Evolutionary conservation across 305 asterid genomes (phyloP), one percentile per base, ranked within the genome.

Genomic region (Stenogyne calaminthoides): DNA sequence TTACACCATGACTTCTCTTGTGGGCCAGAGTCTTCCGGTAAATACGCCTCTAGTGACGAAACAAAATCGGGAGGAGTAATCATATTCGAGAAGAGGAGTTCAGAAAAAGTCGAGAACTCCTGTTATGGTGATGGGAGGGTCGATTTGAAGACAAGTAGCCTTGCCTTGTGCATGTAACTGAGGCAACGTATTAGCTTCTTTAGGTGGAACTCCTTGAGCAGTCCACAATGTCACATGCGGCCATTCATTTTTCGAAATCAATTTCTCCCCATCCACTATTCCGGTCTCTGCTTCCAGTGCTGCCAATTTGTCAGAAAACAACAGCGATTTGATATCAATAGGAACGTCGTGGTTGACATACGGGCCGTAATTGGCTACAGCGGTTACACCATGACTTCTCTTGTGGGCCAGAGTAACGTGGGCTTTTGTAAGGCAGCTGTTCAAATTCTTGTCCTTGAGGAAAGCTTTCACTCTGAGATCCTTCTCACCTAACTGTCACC

Each of bases 1-100:
- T 63, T 39, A 92, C 89, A 9, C 98, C 97, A 9, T 95, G 99
- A 61, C 96, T 90, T 67, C 91, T 84, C 85, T 95, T 95, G 69
- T 92, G 99, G 64, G 99, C 99, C 25, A 95, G 96, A 44, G 98
- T 95, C n/a, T n/a, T n/a, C n/a, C n/a, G n/a, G n/a, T n/a, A n/a
- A n/a, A n/a, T n/a, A n/a, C n/a, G n/a, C n/a, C n/a, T n/a, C n/a
- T n/a, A n/a, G n/a, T n/a, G n/a, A n/a, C n/a, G n/a, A n/a, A n/a
- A n/a, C n/a, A n/a, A n/a, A n/a, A n/a, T n/a, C n/a, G n/a, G n/a
- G n/a, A n/a, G n/a, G n/a, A n/a, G n/a, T 54, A 3, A 65, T 9
- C 6, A 54, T 16, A 44, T 44, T 44, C 7, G 6, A 52, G 27
- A 52, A 8, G 7, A 16, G 27, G 57, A 51, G 12, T 20, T 49